phyloP scores from a whole-genome alignment of 805 yeast species.

The Lipomyces yamanashiensis region DNA sequence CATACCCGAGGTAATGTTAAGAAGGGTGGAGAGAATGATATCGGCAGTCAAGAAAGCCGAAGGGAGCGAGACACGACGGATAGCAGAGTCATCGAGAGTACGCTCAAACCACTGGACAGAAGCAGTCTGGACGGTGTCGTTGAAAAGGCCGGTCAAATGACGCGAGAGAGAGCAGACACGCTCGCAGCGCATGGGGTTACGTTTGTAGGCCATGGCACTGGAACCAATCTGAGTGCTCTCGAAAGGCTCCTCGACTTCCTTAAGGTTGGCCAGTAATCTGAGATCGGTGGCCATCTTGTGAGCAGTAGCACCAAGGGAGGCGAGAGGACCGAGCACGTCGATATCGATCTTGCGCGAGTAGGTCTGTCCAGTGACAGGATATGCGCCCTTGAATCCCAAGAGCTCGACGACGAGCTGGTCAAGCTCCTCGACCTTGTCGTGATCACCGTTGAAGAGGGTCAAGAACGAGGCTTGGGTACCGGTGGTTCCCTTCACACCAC shows the following conservation, averaged over 20 bases:
- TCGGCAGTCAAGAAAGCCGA: constrained; percentile 97
- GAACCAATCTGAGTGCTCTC: constrained; percentile 99
- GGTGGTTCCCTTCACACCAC: constrained; percentile 99
- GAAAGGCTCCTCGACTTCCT: constrained; percentile 97
- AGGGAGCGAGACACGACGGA: constrained; percentile 94
- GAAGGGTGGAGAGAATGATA: constrained; percentile 83
- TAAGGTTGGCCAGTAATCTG: constrained; percentile 91
- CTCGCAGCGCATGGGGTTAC: constrained; percentile 99
- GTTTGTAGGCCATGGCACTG: constrained; percentile 98
- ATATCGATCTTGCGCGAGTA: constrained; percentile 97
- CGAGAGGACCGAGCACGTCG: constrained; percentile 88
- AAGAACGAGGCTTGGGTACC: constrained; percentile 98
- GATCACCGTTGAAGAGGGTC: constrained; percentile 94
- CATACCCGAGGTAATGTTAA: constrained; percentile 90
- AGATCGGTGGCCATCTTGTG: constrained; percentile 98
- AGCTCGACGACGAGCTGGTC: constrained; percentile 92
- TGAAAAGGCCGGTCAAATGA: constrained; percentile 88
- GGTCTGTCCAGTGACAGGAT: constrained; percentile 99
- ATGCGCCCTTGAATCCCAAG: constrained; percentile 90
- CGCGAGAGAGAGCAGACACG: constrained; percentile 98
- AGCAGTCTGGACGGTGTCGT: constrained; percentile 94
- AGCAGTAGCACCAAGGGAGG: constrained; percentile 93
- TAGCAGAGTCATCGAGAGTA: constrained; percentile 97
- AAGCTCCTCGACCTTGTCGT: constrained; percentile 81
- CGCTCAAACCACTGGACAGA: constrained; percentile 99